phyloP scores from a whole-genome alignment of 169 alveolate genomes.

The Cryptosporidium canis region DNA sequence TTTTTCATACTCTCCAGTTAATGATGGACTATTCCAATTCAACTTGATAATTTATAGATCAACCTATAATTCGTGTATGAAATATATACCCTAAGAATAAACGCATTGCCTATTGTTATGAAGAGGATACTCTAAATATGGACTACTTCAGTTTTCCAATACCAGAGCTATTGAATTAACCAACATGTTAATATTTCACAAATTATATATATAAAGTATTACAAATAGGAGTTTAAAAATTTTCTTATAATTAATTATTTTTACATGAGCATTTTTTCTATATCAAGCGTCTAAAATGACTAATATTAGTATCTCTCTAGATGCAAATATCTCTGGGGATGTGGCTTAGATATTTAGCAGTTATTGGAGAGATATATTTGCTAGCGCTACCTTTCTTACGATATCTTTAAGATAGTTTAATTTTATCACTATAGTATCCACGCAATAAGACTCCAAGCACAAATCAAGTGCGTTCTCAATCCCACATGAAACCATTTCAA shows the following conservation, averaged over 20 bases:
- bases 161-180: background rate
- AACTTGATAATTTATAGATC: background rate
- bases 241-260: background rate
- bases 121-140: no score
- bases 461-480: slow-evolving; percentile 56
- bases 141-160: background rate
- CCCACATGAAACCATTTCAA: slow-evolving; percentile 53
- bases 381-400: background rate
- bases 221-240: background rate
- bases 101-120: no score
- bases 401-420: slow-evolving; percentile 26
- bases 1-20: background rate
- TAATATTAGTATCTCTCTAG: no score
- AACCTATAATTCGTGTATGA: no score
- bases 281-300: no score
- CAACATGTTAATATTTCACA: background rate
- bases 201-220: background rate
- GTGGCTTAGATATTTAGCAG: no score
- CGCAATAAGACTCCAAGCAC: slow-evolving; percentile 9
- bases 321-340: background rate
- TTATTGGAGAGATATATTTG: background rate
- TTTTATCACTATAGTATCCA: slow-evolving; percentile 50
- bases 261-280: background rate
- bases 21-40: background rate
- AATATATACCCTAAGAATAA: no score